Conservation (phyloP, 164 flowering plant species). For the Santalum album region DNA sequence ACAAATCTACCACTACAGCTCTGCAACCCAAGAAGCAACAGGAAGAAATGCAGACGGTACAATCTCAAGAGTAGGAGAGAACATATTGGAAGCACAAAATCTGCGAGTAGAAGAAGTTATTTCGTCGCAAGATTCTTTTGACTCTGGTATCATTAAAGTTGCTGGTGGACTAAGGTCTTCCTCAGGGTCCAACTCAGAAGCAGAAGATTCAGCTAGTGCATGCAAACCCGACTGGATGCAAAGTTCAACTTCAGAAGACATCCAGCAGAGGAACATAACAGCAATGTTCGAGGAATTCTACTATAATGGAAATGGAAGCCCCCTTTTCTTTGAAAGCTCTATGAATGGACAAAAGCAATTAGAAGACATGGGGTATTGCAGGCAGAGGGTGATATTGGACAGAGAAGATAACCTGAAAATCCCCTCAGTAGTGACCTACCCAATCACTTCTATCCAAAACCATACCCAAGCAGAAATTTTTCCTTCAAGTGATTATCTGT, state of each 20-base stretch:
- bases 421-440: conserved; percentile 6
- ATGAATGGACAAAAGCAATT: conserved; percentile 9
- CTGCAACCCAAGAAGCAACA: conserved; percentile 7
- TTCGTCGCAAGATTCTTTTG: conserved; percentile 43
- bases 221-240: conserved; percentile 10
- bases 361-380: conserved; percentile 7
- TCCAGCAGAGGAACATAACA: conserved; percentile 19
- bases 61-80: background rate
- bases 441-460: conserved; percentile 7
- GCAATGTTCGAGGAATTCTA: conserved; percentile 20
- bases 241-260: conserved; percentile 15
- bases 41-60: conserved; percentile 6
- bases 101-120: conserved; percentile 26
- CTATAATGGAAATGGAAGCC: conserved; percentile 8
- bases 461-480: conserved; percentile 7
- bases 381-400: conserved; percentile 6
- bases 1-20: conserved; percentile 11
- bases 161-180: conserved; percentile 29
- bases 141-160: conserved; percentile 23
- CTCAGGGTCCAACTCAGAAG: conserved; percentile 53
- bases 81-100: conserved; percentile 14
- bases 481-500: conserved; percentile 16
- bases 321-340: conserved; percentile 12
- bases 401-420: conserved; percentile 7
- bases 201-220: conserved; percentile 24